Base-by-base conservation (phyloP, 495 filamentous ascomycete species). In the Aspergillus campestris region DNA sequence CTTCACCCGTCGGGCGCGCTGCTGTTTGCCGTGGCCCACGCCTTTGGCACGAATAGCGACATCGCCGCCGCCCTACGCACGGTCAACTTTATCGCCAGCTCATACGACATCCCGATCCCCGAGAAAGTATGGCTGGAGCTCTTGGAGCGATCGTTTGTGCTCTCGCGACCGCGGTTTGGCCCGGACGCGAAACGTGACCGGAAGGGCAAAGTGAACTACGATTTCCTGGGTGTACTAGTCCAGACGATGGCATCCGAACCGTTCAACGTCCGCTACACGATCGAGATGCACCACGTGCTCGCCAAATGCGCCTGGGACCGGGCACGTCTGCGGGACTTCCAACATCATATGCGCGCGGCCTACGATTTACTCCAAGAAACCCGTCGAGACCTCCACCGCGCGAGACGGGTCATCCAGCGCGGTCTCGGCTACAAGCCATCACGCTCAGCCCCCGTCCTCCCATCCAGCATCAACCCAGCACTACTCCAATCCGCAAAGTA, bases 91-190 rank as follows among this genome's bases (percentile, higher is more conserved):
- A 56, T 86, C 12, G 73, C 83, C 0, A 61, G 65, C 0, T 64
- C 70, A 8, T 86, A 83, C 59, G 45, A 67, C 0, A 50, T 86
- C 11, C 30, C 50, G 0, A 72, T 87, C 43, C 48, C 73, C 1
- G 28, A 47, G 5, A 48, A 62, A 8, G 64, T 75, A 12, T 86
- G 83, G 83, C 48, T 51, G 3, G 71, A 80, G 35, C 53, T 87
- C 7, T 62, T 86, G 24, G 69, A 79, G 44, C 75, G 81, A 62
- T 72, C 79, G 3, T 86, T 70, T 51, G 66, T 79, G 8, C 56
- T 80, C 11, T 61, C 73, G 27, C 51, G 59, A 34, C 44, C 44
- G 27, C 54, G 60, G 39, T 50, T 50, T 18, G 49, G 59, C 7
- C 38, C 32, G 6, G 46, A 57, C 24, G 47, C 37, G 8, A 34